Base-by-base conservation (phyloP, 225 moss, liverwort and hornwort genomes). In the Anthoceros angustus region DNA sequence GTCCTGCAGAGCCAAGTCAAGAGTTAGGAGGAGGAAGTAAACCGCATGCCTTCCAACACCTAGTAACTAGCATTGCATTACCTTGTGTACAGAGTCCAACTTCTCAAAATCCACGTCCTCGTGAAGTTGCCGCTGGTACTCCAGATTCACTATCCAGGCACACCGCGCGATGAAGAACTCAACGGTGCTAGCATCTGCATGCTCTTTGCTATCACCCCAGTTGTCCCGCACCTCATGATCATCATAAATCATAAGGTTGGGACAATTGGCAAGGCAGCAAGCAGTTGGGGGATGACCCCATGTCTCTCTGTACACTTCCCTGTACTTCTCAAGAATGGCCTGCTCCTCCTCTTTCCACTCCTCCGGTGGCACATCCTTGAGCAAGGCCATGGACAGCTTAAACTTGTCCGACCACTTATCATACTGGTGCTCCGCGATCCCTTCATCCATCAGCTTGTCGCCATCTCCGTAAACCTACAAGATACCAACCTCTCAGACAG, bases 161-260 rank as follows among this genome's bases (percentile, higher is more conserved):
- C 93, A 94, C 11, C 71, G 76, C 41, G 93, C 93, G 64, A 94
- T 79, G 25, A 90, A 94, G 68, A 87, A 94, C 43, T 90, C 90
- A 39, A 77, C 42, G 66, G 75, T 78, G 15, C 9, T 41, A 4
- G 18, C 68, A 32, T 87, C 21, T 86, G 87, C 86, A 72, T 94
- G 90, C 32, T 69, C 74, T 41, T 43, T 42, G 15, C 83, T 55
- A 65, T 94, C 93, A 43, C 82, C 93, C 93, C 93, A 94, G 63
- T 94, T 94, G 68, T 94, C 93, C 41, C 90, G 93, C 39, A 94
- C 76, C 67, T 94, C 93, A 66, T 94, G 93, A 71, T 94, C 93
- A 73, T 94, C 93, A 42, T 94, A 94, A 49, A 94, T 90, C 93
- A 94, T 94, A 50, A 94, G 80, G 71, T 78, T 94, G 12, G 93